Evolutionary conservation across 139 green algal species (phyloP).

Genomic region (Chlorella sp.): DNA sequence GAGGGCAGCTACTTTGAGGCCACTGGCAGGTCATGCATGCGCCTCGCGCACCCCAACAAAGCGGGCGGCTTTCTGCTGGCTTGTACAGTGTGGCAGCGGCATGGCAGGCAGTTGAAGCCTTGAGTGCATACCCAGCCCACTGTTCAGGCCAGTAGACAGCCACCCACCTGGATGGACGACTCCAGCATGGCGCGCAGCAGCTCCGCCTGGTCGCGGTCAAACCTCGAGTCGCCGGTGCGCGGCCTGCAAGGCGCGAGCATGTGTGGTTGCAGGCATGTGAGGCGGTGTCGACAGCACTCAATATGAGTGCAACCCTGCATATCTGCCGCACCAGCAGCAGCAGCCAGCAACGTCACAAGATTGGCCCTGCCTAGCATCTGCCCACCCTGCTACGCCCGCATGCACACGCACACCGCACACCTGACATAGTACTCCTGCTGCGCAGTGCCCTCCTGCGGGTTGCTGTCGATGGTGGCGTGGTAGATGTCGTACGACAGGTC

Average conservation of each 20-base stretch:
- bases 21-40: neutral
- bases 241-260: conserved; percentile 15
- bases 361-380: neutral
- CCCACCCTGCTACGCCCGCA: neutral
- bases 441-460: conserved; percentile 38
- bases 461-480: conserved; percentile 91
- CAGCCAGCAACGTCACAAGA: too few species aligned
- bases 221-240: conserved; percentile 27
- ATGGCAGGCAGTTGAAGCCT: too few species aligned
- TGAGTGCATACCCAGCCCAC: too few species aligned
- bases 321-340: too few species aligned
- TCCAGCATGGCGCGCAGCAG: conserved; percentile 80
- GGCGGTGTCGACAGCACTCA: too few species aligned
- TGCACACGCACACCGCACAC: conserved; percentile 7
- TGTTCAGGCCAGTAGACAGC: too few species aligned
- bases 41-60: too few species aligned
- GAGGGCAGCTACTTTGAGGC: neutral
- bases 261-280: neutral
- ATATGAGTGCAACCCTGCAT: too few species aligned
- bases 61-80: too few species aligned
- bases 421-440: conserved; percentile 78
- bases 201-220: conserved; percentile 56
- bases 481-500: conserved; percentile 96
- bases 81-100: too few species aligned
- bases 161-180: conserved; percentile 66